Base-by-base conservation (phyloP, 23 red algal genomes). In the Chondrus crispus region DNA sequence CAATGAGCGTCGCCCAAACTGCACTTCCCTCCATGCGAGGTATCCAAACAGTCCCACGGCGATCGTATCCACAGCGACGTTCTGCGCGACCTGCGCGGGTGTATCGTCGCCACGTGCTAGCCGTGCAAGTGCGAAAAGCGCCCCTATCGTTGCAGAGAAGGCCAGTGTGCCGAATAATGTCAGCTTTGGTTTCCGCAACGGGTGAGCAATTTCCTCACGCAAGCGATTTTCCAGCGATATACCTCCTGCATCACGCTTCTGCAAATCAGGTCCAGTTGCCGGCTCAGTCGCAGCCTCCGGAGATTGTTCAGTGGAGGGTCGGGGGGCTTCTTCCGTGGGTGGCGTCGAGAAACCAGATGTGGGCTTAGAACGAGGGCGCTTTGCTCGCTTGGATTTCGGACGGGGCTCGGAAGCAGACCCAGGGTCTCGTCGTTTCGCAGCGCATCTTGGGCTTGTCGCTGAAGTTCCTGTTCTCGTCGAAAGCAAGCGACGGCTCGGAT, bases 141-240 rank as follows among this genome's bases (percentile, higher is more conserved):
- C 62, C 4, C 74, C 89, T 29, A 92, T 42, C 19, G 62, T 70
- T 1, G 89, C 89, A 6, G 89, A 84, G 60, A 92, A 71, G 2
- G 75, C 43, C 10, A 92, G 39, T 16, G 88, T 72, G 6, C 35
- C 88, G 57, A 92, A 92, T 10, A 92, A 54, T 8, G 89, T 84
- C n/a, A 68, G 77, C 46, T 84, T 84, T 32, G 89, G 89, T 66
- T 84, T 82, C 26, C 89, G 76, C 5, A 92, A 70, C 13, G 89
- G 89, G 46, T 92, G 89, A 40, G 42, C 46, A 43, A 92, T 82
- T 58, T 92, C 89, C 74, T 92, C 89, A 18, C 77, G 76, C 10
- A 92, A 45, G 46, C 89, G 89, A 37, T 92, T 54, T 28, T 92
- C 89, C 26, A 82, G 64, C 45, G 89, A 75, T 38, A 92, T 84